These are phyloP conservation scores for Aspergillus candidus DNA, from an alignment of 2,329 filamentous ascomycete species.

Conservation along the genomic window DNA sequence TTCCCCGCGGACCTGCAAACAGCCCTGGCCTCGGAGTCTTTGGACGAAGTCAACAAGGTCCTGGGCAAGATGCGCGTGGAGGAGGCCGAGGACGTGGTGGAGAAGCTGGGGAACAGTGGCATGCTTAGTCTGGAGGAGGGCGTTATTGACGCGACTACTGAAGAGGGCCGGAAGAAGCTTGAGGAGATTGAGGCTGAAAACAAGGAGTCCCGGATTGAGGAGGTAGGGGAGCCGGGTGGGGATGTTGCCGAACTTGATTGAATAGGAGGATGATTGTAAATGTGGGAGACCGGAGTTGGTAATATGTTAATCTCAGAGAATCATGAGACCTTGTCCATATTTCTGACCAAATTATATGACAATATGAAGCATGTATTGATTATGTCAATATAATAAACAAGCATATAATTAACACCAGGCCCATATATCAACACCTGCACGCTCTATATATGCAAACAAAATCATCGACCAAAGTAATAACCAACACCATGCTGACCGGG, in stretches of 20 bases:
- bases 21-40: constrained; percentile 78
- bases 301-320: too few relatives aligned
- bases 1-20: constrained; percentile 76
- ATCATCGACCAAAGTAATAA: background rate
- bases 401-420: too few relatives aligned
- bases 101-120: constrained; percentile 72
- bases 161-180: constrained; percentile 71
- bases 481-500: constrained; percentile 1
- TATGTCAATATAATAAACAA: too few relatives aligned
- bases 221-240: constrained; percentile 47
- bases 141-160: constrained; percentile 90
- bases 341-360: too few relatives aligned
- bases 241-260: constrained; percentile 39
- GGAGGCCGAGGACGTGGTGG: constrained; percentile 79
- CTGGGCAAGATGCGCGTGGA: constrained; percentile 82
- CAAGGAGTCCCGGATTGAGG: constrained; percentile 40
- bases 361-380: too few relatives aligned
- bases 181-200: constrained; percentile 64
- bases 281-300: too few relatives aligned
- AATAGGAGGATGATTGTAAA: background rate
- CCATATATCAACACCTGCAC: too few relatives aligned
- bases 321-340: too few relatives aligned
- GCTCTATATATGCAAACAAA: too few relatives aligned
- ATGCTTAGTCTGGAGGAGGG: constrained; percentile 88
- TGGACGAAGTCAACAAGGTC: constrained; percentile 85